phyloP scores from a whole-genome alignment of 352 stramenopile species.

The Pythium periplocum region DNA sequence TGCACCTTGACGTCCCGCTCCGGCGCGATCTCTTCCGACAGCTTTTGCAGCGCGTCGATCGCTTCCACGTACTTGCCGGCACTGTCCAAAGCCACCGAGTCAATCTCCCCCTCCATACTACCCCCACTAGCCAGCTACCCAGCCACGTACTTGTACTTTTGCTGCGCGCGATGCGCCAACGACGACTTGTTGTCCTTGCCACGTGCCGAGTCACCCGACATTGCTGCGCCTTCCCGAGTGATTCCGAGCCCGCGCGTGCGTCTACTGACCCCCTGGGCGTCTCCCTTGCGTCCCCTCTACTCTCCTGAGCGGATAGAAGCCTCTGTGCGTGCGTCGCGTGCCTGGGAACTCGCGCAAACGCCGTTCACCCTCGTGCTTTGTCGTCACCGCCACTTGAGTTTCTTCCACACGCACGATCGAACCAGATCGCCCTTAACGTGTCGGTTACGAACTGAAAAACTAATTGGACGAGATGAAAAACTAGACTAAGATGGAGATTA shows the following conservation, averaged over 20 bases:
- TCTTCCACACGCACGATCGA: too few species aligned
- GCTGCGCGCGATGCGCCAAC: slow-evolving; percentile 78
- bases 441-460: too few species aligned
- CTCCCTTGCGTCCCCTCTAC: too few species aligned
- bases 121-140: not conserved
- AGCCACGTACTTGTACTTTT: slow-evolving; percentile 80
- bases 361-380: too few species aligned
- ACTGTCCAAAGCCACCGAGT: slow-evolving; percentile 21
- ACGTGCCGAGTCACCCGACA: slow-evolving; percentile 51
- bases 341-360: too few species aligned
- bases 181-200: slow-evolving; percentile 85
- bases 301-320: too few species aligned
- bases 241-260: not conserved
- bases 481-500: too few species aligned
- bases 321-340: too few species aligned
- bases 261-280: not conserved
- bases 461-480: too few species aligned
- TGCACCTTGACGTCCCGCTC: slow-evolving; percentile 78
- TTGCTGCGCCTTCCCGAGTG: slow-evolving; percentile 9
- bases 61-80: slow-evolving; percentile 83
- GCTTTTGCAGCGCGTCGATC: slow-evolving; percentile 78
- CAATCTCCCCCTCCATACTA: not conserved
- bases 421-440: too few species aligned
- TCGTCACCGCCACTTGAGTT: too few species aligned
- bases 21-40: slow-evolving; percentile 74